These are phyloP conservation scores for Hypoxylon crocopeplum DNA, from an alignment of 495 filamentous ascomycete genomes.

Conservation along the genomic window DNA sequence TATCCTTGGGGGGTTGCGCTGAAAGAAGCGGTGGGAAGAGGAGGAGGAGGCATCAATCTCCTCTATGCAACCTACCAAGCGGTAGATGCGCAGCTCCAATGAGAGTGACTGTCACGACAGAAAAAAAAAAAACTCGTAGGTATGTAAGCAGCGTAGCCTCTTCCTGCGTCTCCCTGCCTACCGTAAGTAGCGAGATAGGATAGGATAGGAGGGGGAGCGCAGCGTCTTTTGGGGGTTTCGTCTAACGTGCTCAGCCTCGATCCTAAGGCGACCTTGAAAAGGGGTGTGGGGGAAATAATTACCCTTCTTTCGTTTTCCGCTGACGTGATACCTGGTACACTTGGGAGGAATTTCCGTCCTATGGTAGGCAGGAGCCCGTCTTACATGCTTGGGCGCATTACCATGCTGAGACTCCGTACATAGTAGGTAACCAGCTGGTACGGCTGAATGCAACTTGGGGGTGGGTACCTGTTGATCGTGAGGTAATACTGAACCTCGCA, in stretches of 20 bases:
- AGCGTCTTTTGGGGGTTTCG: not conserved
- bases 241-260: conserved; percentile 34
- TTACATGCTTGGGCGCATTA: conserved; percentile 21
- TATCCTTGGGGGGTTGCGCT: conserved; percentile 35
- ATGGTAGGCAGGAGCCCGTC: conserved; percentile 16
- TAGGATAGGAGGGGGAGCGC: not conserved
- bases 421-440: conserved; percentile 17
- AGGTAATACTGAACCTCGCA: conserved; percentile 9
- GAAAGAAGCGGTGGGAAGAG: conserved; percentile 34
- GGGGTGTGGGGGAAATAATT: not conserved
- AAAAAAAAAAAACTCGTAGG: not conserved
- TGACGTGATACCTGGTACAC: conserved; percentile 37
- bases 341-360: too few species aligned
- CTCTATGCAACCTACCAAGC: conserved; percentile 33
- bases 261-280: conserved; percentile 25
- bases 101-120: conserved; percentile 5
- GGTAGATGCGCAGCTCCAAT: conserved; percentile 34
- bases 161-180: conserved; percentile 4
- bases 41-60: conserved; percentile 25
- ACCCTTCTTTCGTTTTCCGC: conserved; percentile 12
- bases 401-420: conserved; percentile 3
- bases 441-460: conserved; percentile 33
- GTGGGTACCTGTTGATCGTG: conserved; percentile 27
- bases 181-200: conserved; percentile 4
- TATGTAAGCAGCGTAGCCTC: conserved; percentile 22